Evolutionary conservation across 2,329 filamentous ascomycete species (phyloP), one percentile per base, ranked within the genome.

Genomic region (Hypoxylon sp.): DNA sequence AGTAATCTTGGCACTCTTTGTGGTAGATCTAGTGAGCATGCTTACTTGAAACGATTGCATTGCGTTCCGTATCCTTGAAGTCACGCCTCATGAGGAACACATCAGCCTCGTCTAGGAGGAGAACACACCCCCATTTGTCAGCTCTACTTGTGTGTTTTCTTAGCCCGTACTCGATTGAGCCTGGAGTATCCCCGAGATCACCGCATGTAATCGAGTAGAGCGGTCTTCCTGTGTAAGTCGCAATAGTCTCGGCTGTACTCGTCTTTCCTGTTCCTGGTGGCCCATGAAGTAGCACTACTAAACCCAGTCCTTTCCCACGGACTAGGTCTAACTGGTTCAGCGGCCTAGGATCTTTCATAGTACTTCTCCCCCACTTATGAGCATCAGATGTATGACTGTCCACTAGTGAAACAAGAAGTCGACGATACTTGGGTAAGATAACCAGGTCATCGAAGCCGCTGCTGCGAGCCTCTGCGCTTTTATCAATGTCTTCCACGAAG

Each of bases 251-350:
- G 1, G 79, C 80, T 1, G 79, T 82, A 20, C 81, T 73, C 1
- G 72, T 73, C 48, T 74, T 85, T 25, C 83, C 83, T 0, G 81
- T 83, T 1, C 83, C 83, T 0, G 83, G 82, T 0, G 81, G 82
- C 0, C 83, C 83, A 6, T 79, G 81, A 11, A 85, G 78, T 0
- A 85, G 78, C 25, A 84, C 77, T 61, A 85, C 81, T 10, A 85
- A 76, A 2, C 83, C 83, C 33, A 82, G 44, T 7, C 71, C 71
- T 22, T 73, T 73, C n/a, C 68, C 71, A 10, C 54, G 57, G 30
- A 73, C 66, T 2, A 72, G 42, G 25, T 73, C 62, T 2, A 66
- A 33, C 30, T 70, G 68, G 8, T 56, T 55, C 5, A 61, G 42
- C 17, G 42, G 56, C 25, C 14, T 63, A 10, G 40, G 2, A n/a